Percentiles rank a stretch among this genome's conserved stretches.
Evolutionary conservation across 768 basidiomycete genomes (phyloP).

Genomic region (Tulasnella sp.): DNA sequence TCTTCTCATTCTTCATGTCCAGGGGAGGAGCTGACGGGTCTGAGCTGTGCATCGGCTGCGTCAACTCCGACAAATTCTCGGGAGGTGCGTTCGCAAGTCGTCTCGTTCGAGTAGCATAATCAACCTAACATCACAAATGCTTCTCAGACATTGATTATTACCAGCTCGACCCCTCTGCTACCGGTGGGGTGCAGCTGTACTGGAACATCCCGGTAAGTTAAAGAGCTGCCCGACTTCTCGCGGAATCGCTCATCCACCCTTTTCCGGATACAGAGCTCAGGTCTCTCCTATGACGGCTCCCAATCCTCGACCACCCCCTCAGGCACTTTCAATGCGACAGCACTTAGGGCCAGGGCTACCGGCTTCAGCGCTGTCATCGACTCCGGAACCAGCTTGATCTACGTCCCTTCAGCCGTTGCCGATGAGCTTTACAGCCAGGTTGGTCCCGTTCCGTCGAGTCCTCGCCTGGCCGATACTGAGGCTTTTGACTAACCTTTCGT

Average conservation of each 20-base stretch:
- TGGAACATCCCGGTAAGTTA: constrained; percentile 25
- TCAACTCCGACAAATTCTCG: constrained; percentile 12
- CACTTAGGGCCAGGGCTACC: not conserved
- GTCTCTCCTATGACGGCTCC: constrained; percentile 17
- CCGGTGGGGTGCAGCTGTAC: constrained; percentile 9
- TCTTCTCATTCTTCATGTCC: constrained; percentile 30
- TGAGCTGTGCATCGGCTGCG: constrained; percentile 19
- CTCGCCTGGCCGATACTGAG: not conserved
- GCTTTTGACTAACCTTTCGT: not conserved
- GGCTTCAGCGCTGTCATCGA: constrained; percentile 33
- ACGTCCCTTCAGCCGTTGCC: constrained; percentile 21
- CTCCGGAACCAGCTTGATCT: constrained; percentile 34
- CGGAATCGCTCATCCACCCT: too few relatives aligned
- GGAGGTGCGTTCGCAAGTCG: not conserved
- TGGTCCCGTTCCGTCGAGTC: too few relatives aligned
- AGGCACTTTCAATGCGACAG: constrained; percentile 14
- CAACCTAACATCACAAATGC: too few relatives aligned
- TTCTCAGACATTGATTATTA: constrained; percentile 15
- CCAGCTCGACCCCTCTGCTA: not conserved
- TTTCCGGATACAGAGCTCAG: constrained; percentile 3
- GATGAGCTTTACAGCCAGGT: constrained; percentile 22
- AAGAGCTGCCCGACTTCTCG: too few relatives aligned
- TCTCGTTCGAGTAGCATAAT: not conserved
- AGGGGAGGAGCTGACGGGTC: constrained; percentile 19
- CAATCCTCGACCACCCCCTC: not conserved